Conservation (phyloP, 352 stramenopile species). For the Phytopythium mirpurense region DNA sequence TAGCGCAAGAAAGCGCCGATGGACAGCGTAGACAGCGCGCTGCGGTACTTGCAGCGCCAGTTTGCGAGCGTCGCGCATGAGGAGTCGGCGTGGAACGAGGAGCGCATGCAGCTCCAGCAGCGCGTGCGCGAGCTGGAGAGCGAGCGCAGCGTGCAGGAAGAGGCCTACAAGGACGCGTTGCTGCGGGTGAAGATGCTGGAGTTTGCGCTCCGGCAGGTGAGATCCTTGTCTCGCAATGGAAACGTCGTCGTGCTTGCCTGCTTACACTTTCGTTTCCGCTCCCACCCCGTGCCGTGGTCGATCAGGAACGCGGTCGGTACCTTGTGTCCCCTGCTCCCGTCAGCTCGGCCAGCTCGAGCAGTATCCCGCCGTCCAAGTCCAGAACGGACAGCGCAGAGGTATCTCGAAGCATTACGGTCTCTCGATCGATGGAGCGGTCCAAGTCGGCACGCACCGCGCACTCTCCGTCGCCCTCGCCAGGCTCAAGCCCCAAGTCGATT, state of each 20-base stretch:
- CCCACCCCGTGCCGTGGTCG: background rate
- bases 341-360: slow-evolving; percentile 26
- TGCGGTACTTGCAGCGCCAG: slow-evolving; percentile 81
- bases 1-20: slow-evolving; percentile 20
- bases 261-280: background rate
- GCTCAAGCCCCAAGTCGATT: slow-evolving; percentile 25
- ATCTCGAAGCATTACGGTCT: slow-evolving; percentile 46
- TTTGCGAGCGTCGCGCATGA: slow-evolving; percentile 80
- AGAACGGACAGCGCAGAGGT: slow-evolving; percentile 32
- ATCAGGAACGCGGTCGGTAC: slow-evolving; percentile 66
- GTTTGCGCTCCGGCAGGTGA: slow-evolving; percentile 71
- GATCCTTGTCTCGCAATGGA: background rate
- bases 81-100: slow-evolving; percentile 69
- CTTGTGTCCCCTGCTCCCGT: slow-evolving; percentile 67
- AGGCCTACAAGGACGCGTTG: slow-evolving; percentile 81
- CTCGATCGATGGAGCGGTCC: slow-evolving; percentile 46
- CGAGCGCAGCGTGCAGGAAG: slow-evolving; percentile 71
- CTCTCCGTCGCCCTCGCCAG: slow-evolving; percentile 30
- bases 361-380: slow-evolving; percentile 15
- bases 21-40: slow-evolving; percentile 81
- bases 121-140: slow-evolving; percentile 75
- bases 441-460: slow-evolving; percentile 43
- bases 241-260: background rate
- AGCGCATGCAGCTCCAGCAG: slow-evolving; percentile 65
- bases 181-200: slow-evolving; percentile 88